Conservation (phyloP, 148 eudicot genomes). For the Vaccinium macrocarpon region DNA sequence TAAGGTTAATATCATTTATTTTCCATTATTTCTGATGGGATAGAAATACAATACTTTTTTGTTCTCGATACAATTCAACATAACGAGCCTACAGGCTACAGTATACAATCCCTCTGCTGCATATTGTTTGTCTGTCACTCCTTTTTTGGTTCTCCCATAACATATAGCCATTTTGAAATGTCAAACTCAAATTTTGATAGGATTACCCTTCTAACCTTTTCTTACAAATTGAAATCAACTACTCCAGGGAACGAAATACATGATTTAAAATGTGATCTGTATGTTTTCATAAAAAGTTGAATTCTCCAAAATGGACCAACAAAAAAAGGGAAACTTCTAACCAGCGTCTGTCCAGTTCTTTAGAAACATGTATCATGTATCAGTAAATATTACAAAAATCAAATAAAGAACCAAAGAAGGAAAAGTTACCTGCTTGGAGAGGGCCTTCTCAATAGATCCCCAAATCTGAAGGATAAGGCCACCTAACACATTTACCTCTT, state of each 20-base stretch:
- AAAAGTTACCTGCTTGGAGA: neutral
- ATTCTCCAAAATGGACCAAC: neutral
- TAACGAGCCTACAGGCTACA: neutral
- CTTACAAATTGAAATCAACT: neutral
- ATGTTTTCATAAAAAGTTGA: neutral
- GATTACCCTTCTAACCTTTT: neutral
- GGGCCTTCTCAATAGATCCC: slow-evolving; percentile 5
- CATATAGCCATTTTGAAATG: neutral
- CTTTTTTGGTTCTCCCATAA: neutral
- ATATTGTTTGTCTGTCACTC: neutral
- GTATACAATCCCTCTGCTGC: neutral
- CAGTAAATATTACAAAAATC: neutral
- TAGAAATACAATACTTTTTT: too few relatives aligned
- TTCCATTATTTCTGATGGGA: too few relatives aligned
- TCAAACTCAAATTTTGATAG: neutral
- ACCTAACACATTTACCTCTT: slow-evolving; percentile 5
- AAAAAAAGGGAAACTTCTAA: neutral
- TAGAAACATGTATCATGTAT: neutral
- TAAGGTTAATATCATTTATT: too few relatives aligned
- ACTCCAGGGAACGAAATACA: neutral
- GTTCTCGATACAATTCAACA: too few relatives aligned
- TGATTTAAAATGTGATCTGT: neutral
- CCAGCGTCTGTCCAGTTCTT: neutral
- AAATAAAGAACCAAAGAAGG: neutral
- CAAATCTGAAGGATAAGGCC: neutral